phyloP scores from a whole-genome alignment of 257 asterid genomes.

The Pogostemon cablin region DNA sequence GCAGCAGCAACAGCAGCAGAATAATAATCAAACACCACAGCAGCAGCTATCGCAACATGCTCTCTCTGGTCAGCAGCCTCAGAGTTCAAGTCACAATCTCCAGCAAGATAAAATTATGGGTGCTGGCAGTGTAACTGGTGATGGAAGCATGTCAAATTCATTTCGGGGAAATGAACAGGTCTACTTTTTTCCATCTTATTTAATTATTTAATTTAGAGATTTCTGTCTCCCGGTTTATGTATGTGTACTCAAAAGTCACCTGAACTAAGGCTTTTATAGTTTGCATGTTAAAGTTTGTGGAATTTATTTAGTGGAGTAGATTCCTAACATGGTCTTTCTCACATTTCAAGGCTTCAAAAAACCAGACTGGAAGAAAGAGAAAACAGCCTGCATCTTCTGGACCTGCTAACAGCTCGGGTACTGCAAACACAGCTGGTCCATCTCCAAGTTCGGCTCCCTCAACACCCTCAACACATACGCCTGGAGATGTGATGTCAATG shows the following conservation, averaged over 20 bases:
- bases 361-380: constrained; percentile 91
- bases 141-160: constrained; percentile 88
- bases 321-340: constrained; percentile 47
- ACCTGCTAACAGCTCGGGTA: constrained; percentile 97
- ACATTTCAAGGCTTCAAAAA: constrained; percentile 81
- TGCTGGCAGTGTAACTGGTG: constrained; percentile 66
- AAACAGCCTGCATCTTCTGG: constrained; percentile 97
- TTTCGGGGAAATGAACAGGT: constrained; percentile 95
- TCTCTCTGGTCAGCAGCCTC: constrained; percentile 88
- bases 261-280: not conserved
- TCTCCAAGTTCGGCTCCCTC: constrained; percentile 99
- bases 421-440: constrained; percentile 97
- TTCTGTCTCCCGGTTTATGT: not conserved
- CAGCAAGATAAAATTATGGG: constrained; percentile 87
- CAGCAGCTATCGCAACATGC: constrained; percentile 76
- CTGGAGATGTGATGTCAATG: constrained; percentile 92
- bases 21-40: constrained; percentile 58
- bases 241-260: not conserved
- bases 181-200: constrained; percentile 40
- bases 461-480: constrained; percentile 96
- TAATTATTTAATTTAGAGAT: not conserved
- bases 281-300: constrained; percentile 1
- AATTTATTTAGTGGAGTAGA: constrained; percentile 17
- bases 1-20: constrained; percentile 64
- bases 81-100: constrained; percentile 77